phyloP scores from a whole-genome alignment of 2,329 filamentous ascomycete genomes.

The Ophiostoma himal-ulmi region DNA sequence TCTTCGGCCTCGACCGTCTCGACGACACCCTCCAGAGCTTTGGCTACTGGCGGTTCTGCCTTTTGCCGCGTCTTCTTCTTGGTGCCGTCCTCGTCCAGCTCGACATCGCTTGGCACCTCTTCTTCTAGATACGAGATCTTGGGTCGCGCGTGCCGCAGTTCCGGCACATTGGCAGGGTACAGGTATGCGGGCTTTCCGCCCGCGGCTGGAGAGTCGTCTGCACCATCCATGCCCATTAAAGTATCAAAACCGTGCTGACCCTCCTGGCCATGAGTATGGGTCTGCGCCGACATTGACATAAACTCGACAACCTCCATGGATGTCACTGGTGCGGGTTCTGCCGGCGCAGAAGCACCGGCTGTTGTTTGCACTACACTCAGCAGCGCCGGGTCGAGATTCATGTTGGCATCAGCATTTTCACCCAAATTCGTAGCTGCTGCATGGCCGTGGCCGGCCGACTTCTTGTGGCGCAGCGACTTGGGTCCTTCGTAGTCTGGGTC shows the following conservation, averaged over 20 bases:
- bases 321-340: neutral
- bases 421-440: constrained; percentile 15
- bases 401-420: constrained; percentile 31
- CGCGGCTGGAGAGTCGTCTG: constrained; percentile 15
- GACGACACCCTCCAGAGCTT: neutral
- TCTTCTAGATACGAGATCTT: constrained; percentile 22
- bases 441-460: constrained; percentile 31
- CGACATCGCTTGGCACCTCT: constrained; percentile 20
- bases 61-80: constrained; percentile 16
- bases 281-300: neutral
- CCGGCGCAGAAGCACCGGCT: neutral
- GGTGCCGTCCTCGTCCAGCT: constrained; percentile 16
- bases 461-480: constrained; percentile 40
- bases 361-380: constrained; percentile 27
- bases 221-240: constrained; percentile 23
- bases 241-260: neutral
- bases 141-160: constrained; percentile 24
- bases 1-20: neutral
- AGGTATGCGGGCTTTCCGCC: neutral
- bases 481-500: constrained; percentile 49
- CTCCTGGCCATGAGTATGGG: neutral
- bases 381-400: constrained; percentile 51
- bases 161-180: constrained; percentile 19
- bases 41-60: neutral
- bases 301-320: constrained; percentile 5